Evolutionary conservation across 2,329 filamentous ascomycete species (phyloP).

Genomic region (Neonectria faginata): DNA sequence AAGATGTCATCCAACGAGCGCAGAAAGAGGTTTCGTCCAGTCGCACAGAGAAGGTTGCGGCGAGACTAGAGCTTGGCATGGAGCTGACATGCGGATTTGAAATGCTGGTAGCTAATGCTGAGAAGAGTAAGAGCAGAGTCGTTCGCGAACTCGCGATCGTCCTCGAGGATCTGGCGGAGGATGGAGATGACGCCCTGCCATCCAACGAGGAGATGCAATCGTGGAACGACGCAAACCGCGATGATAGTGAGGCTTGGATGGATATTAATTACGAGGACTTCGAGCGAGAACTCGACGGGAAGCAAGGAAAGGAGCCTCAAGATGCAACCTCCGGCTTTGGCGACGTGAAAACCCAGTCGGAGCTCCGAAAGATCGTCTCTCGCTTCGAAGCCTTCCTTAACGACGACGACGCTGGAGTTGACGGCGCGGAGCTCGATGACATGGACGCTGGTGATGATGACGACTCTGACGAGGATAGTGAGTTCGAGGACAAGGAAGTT

Average conservation of each 20-base stretch:
- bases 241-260: constrained; percentile 91
- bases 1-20: constrained; percentile 43
- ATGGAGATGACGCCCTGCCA: constrained; percentile 75
- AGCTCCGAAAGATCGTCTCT: constrained; percentile 90
- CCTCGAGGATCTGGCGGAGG: constrained; percentile 79
- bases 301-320: constrained; percentile 53
- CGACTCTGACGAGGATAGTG: constrained; percentile 66
- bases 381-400: constrained; percentile 94
- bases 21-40: constrained; percentile 31
- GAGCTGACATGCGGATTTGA: constrained; percentile 93
- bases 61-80: constrained; percentile 79
- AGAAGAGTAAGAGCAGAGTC: constrained; percentile 74
- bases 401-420: constrained; percentile 82
- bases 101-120: constrained; percentile 78
- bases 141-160: constrained; percentile 82
- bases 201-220: constrained; percentile 75
- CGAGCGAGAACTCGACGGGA: constrained; percentile 78
- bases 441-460: constrained; percentile 73
- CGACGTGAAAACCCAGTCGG: constrained; percentile 74
- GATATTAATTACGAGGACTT: constrained; percentile 93
- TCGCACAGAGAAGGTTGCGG: constrained; percentile 32
- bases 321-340: constrained; percentile 64
- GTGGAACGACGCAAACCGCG: constrained; percentile 72
- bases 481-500: constrained; percentile 79
- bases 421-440: constrained; percentile 79